Percentiles rank a stretch among this genome's conserved stretches.
phyloP scores from a whole-genome alignment of 306 rosid genomes.

The Malus domestica region ASM211411v1 NC_041801.1:2413001-2413500 shows the following conservation, averaged over 20 bases:
- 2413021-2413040: background rate
- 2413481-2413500: background rate
- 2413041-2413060: background rate
- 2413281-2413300: background rate
- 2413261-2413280: background rate
- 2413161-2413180: background rate
- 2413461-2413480: background rate
- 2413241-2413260: background rate
- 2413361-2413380: background rate
- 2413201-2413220: background rate
- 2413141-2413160: background rate
- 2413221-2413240: background rate
- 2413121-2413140: too few relatives aligned
- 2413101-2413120: background rate
- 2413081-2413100: background rate
- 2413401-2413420: conserved; percentile 20
- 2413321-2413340: background rate
- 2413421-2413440: conserved; percentile 28
- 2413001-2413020: too few relatives aligned
- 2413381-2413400: background rate
- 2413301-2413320: background rate
- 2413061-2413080: background rate
- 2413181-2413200: background rate
- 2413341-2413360: background rate
- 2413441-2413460: background rate